phyloP scores from a whole-genome alignment of 768 basidiomycete species.

The Tricholoma furcatifolium region DNA sequence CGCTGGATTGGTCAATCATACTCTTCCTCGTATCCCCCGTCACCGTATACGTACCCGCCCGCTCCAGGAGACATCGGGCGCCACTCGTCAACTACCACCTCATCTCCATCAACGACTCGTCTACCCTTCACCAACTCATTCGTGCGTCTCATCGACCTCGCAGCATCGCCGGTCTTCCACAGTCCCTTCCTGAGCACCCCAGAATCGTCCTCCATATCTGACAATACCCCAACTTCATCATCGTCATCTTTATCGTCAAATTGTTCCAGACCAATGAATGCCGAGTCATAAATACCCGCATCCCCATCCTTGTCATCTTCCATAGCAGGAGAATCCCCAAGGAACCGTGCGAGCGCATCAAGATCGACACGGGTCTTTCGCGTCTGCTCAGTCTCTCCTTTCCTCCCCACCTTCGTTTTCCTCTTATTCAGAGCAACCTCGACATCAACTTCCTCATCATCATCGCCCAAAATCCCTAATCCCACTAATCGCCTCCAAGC shows the following conservation, averaged over 20 bases:
- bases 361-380: conserved; percentile 48
- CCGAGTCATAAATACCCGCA: conserved; percentile 3
- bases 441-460: conserved; percentile 17
- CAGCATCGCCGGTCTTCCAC: neutral
- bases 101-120: conserved; percentile 3
- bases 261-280: conserved; percentile 14
- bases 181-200: neutral
- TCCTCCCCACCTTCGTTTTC: conserved; percentile 10
- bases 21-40: conserved; percentile 34
- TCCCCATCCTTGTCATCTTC: conserved; percentile 9
- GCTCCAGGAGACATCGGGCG: conserved; percentile 22
- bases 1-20: conserved; percentile 27
- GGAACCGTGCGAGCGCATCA: conserved; percentile 52
- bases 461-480: conserved; percentile 31
- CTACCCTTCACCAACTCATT: neutral
- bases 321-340: conserved; percentile 34
- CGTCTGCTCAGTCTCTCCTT: conserved; percentile 10
- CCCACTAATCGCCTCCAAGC: conserved; percentile 31
- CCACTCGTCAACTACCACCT: conserved; percentile 19
- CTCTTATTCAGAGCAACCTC: conserved; percentile 8
- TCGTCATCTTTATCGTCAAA: conserved; percentile 15
- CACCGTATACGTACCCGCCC: conserved; percentile 1
- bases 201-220: conserved; percentile 17
- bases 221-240: conserved; percentile 2
- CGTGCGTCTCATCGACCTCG: neutral